Percentiles rank a stretch among this genome's conserved stretches.
phyloP scores from a whole-genome alignment of 805 yeast species.

The Candida ovalis region DNA sequence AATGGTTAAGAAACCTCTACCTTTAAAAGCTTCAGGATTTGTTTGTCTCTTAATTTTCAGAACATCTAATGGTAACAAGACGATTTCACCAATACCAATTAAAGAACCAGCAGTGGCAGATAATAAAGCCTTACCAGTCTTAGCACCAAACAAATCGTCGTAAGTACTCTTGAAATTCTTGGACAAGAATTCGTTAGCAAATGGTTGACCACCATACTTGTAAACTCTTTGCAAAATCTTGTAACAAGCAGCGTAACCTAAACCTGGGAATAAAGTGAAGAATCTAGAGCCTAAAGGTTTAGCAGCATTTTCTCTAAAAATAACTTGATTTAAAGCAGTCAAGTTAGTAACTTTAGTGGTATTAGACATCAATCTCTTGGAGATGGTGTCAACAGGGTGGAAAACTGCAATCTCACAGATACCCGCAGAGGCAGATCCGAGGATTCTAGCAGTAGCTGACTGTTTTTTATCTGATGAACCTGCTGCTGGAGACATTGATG shows the following conservation, averaged over 20 bases:
- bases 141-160: conserved; percentile 79
- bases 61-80: conserved; percentile 91
- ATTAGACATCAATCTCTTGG: conserved; percentile 91
- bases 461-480: conserved; percentile 64
- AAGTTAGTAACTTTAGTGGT: conserved; percentile 61
- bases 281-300: conserved; percentile 68
- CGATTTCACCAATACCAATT: conserved; percentile 97
- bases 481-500: conserved; percentile 21
- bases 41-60: conserved; percentile 98
- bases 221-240: conserved; percentile 95
- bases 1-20: conserved; percentile 91
- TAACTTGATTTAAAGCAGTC: conserved; percentile 74
- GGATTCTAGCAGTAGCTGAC: conserved; percentile 82
- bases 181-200: conserved; percentile 88
- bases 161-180: conserved; percentile 65
- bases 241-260: conserved; percentile 97
- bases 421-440: conserved; percentile 99
- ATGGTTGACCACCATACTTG: conserved; percentile 99
- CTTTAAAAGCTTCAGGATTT: conserved; percentile 98
- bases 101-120: conserved; percentile 97
- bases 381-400: conserved; percentile 98
- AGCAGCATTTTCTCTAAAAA: conserved; percentile 77
- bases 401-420: conserved; percentile 93
- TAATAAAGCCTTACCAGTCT: conserved; percentile 95
- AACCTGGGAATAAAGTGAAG: conserved; percentile 90